phyloP scores from a whole-genome alignment of 1,284 basidiomycete genomes.

The Rhodotorula sp. region DNA sequence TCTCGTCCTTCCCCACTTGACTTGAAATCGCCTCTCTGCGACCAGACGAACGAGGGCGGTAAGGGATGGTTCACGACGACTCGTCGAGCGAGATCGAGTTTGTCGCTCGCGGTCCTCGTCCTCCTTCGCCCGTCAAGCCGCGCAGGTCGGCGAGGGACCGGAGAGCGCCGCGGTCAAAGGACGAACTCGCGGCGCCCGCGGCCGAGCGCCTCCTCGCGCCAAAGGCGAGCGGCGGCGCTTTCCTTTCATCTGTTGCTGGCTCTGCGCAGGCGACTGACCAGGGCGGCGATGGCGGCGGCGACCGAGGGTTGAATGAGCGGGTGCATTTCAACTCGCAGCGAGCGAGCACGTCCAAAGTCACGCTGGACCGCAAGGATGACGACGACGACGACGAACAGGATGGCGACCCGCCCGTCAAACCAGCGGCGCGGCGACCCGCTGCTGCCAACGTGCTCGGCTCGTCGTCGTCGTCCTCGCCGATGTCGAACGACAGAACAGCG shows the following conservation, averaged over 20 bases:
- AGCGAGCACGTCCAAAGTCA: background rate
- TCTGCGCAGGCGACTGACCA: background rate
- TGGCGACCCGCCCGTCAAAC: too few species aligned
- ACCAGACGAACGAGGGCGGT: too few species aligned
- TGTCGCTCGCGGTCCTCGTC: background rate
- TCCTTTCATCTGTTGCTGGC: background rate
- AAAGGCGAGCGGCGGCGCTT: background rate
- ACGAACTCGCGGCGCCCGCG: slow-evolving; percentile 1
- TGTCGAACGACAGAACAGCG: too few species aligned
- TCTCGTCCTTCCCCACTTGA: background rate
- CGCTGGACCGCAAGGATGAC: background rate
- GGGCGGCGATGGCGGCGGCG: background rate
- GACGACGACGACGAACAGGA: too few species aligned
- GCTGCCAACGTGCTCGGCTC: too few species aligned
- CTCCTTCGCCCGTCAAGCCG: slow-evolving; percentile 2
- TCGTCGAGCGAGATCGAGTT: slow-evolving; percentile 13
- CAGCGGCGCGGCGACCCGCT: too few species aligned
- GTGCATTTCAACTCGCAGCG: background rate
- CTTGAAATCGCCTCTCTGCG: too few species aligned
- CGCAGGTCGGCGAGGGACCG: slow-evolving; percentile 1
- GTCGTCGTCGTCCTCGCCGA: too few species aligned
- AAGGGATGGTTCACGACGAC: too few species aligned
- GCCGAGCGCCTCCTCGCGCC: background rate
- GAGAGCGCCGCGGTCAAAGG: background rate
- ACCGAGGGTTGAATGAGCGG: background rate